Evolutionary conservation across 495 filamentous ascomycete species (phyloP).

Genomic region (Penicillium antarcticum): DNA sequence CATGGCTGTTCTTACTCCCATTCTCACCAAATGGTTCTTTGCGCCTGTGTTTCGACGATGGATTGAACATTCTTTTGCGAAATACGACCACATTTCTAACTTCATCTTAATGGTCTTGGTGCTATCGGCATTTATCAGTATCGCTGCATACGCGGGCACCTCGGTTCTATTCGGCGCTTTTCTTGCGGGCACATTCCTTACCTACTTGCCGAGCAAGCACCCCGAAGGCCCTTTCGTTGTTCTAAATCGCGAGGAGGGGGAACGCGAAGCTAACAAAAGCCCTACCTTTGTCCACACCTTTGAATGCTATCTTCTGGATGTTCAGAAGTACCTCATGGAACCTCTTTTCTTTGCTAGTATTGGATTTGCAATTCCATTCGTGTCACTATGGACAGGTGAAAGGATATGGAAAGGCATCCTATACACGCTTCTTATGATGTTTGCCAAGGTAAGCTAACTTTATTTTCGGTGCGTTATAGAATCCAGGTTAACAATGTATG

Average conservation of each 20-base stretch:
- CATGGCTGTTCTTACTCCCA: slow-evolving; percentile 47
- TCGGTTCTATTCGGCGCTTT: slow-evolving; percentile 67
- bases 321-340: slow-evolving; percentile 54
- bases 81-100: slow-evolving; percentile 29
- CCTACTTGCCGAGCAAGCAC: slow-evolving; percentile 39
- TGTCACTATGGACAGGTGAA: slow-evolving; percentile 56
- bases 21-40: slow-evolving; percentile 45
- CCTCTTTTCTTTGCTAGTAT: slow-evolving; percentile 73
- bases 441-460: slow-evolving; percentile 50
- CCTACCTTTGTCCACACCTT: slow-evolving; percentile 36
- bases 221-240: slow-evolving; percentile 33
- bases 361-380: slow-evolving; percentile 72
- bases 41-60: slow-evolving; percentile 38
- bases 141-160: slow-evolving; percentile 56
- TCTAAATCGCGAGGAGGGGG: slow-evolving; percentile 30
- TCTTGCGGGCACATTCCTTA: slow-evolving; percentile 57
- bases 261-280: slow-evolving; percentile 39
- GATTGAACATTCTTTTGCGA: slow-evolving; percentile 31
- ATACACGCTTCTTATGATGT: slow-evolving; percentile 63
- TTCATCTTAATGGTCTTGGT: slow-evolving; percentile 37
- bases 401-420: slow-evolving; percentile 68
- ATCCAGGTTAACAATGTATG: background rate
- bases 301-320: slow-evolving; percentile 26
- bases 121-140: slow-evolving; percentile 49
- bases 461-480: too few relatives aligned